Conservation (phyloP, 2,329 filamentous ascomycete species). For the Calonectria pteridis region DNA sequence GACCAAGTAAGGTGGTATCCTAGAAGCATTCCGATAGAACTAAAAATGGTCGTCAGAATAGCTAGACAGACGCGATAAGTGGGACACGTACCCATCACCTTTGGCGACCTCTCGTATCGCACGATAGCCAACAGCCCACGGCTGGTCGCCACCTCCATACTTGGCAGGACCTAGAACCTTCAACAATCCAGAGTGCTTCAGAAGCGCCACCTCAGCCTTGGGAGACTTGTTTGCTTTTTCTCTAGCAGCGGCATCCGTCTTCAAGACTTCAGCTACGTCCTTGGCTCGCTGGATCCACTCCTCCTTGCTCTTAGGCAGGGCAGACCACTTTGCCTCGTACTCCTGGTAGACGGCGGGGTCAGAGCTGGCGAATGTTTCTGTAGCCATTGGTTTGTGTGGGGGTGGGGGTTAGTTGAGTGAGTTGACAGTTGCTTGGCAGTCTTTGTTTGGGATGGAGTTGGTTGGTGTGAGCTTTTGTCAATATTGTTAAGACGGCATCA, state of each 20-base stretch:
- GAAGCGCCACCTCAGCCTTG: constrained; percentile 53
- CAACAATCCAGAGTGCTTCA: constrained; percentile 56
- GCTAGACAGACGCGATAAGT: not conserved
- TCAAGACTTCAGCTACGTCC: constrained; percentile 53
- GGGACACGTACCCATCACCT: constrained; percentile 64
- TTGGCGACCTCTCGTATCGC: constrained; percentile 73
- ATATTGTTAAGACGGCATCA: not conserved
- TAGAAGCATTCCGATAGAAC: constrained; percentile 73
- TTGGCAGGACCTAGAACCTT: constrained; percentile 54
- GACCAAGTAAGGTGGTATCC: constrained; percentile 76
- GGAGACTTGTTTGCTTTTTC: constrained; percentile 57
- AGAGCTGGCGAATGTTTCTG: constrained; percentile 35
- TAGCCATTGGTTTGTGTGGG: constrained; percentile 5
- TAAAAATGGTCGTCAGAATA: constrained; percentile 28
- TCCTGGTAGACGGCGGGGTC: constrained; percentile 55
- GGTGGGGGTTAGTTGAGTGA: not conserved
- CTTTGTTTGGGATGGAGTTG: not conserved
- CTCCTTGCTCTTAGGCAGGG: constrained; percentile 46
- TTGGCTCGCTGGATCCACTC: constrained; percentile 55
- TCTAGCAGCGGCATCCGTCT: constrained; percentile 48
- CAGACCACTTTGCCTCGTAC: constrained; percentile 52
- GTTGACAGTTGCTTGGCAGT: not conserved
- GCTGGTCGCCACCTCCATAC: constrained; percentile 58
- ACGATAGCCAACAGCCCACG: constrained; percentile 66
- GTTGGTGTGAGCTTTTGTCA: not conserved